A percentile compares a stretch with the other conserved stretches of the same genome.
Evolutionary conservation across 805 yeast species (phyloP).

Genomic region (Torulaspora maleeae): DNA sequence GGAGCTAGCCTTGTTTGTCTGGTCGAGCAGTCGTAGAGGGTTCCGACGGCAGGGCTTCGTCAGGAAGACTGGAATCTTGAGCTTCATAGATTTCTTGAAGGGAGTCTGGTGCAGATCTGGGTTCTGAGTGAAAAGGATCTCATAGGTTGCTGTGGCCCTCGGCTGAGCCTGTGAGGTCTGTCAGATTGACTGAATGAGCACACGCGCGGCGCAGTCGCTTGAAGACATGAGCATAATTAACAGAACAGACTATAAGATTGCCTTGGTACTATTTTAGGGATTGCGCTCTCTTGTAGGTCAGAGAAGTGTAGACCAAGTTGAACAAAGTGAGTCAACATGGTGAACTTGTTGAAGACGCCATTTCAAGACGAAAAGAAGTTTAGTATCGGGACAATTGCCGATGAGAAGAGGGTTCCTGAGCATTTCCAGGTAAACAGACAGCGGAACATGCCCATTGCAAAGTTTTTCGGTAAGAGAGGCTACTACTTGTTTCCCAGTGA

Average conservation of each 20-base stretch:
- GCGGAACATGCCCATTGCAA: slow-evolving; percentile 8
- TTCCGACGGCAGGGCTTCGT: no score
- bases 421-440: slow-evolving; percentile 11
- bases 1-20: no score
- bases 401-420: slow-evolving; percentile 4
- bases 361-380: slow-evolving; percentile 2
- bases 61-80: no score
- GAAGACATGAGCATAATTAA: no score
- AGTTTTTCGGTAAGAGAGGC: slow-evolving; percentile 7
- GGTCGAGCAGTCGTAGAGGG: no score
- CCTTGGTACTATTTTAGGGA: neutral
- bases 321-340: neutral
- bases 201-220: neutral
- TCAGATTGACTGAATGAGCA: no score
- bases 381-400: neutral
- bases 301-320: neutral
- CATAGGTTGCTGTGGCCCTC: no score
- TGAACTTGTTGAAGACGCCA: neutral
- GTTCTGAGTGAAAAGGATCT: no score
- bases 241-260: no score
- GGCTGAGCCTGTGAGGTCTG: no score
- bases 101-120: no score
- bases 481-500: slow-evolving; percentile 17
- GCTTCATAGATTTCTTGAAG: no score
- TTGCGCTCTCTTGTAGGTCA: neutral